These are phyloP conservation scores for Pseudotulostoma volvatum DNA, from an alignment of 495 filamentous ascomycete species.

Conservation along the genomic window DNA sequence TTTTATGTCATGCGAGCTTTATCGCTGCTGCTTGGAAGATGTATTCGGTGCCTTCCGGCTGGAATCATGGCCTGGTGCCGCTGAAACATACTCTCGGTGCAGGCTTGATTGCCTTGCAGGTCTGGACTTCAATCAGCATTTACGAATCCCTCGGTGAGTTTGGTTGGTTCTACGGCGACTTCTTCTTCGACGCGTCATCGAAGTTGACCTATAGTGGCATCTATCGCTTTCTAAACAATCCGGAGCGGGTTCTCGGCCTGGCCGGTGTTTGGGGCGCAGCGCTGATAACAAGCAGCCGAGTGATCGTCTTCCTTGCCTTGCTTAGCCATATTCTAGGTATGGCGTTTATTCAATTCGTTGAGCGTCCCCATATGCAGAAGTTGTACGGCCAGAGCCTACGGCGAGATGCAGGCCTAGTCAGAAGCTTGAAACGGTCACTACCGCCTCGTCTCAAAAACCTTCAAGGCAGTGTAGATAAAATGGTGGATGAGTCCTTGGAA, in stretches of 20 bases:
- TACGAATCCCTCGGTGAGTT: constrained; percentile 96
- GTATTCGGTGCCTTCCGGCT: constrained; percentile 71
- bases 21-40: constrained; percentile 90
- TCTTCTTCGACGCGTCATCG: constrained; percentile 69
- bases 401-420: constrained; percentile 75
- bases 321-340: constrained; percentile 72
- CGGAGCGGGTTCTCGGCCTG: constrained; percentile 81
- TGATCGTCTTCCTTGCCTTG: constrained; percentile 70
- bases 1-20: constrained; percentile 76
- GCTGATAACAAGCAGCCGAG: constrained; percentile 72
- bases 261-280: constrained; percentile 95
- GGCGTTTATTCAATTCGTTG: constrained; percentile 81
- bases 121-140: constrained; percentile 87
- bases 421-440: constrained; percentile 74
- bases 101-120: constrained; percentile 67
- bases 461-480: constrained; percentile 73
- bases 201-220: constrained; percentile 94
- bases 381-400: constrained; percentile 76
- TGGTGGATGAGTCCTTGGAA: constrained; percentile 66
- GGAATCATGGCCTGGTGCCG: constrained; percentile 67
- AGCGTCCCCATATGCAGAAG: constrained; percentile 97
- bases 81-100: constrained; percentile 74
- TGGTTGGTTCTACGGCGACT: constrained; percentile 98
- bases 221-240: constrained; percentile 95
- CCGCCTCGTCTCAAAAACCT: constrained; percentile 62